Percentiles rank a stretch among this genome's conserved stretches.
phyloP scores from a whole-genome alignment of 257 asterid genomes.

The Ilex asprella region DNA sequence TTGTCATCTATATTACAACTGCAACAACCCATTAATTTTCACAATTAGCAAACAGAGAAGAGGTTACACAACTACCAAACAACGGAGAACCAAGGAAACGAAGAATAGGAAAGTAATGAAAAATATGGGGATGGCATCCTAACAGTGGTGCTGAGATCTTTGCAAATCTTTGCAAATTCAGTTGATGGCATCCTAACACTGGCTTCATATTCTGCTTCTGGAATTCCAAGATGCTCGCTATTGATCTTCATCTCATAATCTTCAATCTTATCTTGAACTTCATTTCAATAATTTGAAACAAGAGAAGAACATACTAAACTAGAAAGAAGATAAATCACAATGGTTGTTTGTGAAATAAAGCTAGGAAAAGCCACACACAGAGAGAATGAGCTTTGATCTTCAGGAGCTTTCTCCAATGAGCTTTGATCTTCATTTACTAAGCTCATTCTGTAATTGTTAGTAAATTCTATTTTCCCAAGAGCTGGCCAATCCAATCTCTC shows the following conservation, averaged over 20 bases:
- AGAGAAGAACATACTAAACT: too few species aligned
- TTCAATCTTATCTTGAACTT: neutral
- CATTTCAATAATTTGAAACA: neutral
- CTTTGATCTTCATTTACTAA: slow-evolving; percentile 43
- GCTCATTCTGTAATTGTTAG: slow-evolving; percentile 49
- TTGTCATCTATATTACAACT: neutral
- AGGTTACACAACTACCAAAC: neutral
- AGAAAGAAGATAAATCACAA: too few species aligned
- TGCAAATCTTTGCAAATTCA: slow-evolving; percentile 1
- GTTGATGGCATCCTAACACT: slow-evolving; percentile 2
- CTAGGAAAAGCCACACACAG: too few species aligned
- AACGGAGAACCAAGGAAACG: neutral
- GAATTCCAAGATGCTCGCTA: slow-evolving; percentile 2
- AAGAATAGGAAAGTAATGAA: neutral
- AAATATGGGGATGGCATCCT: neutral
- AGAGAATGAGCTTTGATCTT: slow-evolving; percentile 11
- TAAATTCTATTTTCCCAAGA: slow-evolving; percentile 9
- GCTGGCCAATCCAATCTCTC: slow-evolving; percentile 23
- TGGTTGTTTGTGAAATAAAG: too few species aligned
- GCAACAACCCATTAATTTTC: neutral
- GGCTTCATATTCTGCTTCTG: slow-evolving; percentile 3
- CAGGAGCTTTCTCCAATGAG: slow-evolving; percentile 23
- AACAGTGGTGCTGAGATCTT: neutral
- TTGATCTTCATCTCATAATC: neutral
- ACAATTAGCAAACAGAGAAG: neutral